Base-by-base conservation (phyloP, 805 yeast genomes). In the Saccharomycopsis capsularis region DNA sequence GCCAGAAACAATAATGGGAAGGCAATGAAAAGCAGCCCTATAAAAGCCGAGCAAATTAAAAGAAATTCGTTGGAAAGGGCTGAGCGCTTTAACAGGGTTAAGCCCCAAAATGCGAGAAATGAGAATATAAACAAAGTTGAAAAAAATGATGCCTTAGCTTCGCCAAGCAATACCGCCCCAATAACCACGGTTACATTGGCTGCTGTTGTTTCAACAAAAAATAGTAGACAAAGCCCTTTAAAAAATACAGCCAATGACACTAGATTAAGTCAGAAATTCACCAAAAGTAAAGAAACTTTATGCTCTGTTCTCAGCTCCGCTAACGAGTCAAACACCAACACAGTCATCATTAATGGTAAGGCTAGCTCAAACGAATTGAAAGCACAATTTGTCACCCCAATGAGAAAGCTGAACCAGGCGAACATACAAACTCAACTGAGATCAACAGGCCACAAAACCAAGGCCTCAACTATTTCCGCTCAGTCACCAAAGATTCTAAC, bases 271-370 rank as follows among this genome's bases (percentile, higher is more conserved):
- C 15, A 34, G 18, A 13, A 13, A 18, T 13, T 13, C 18, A 27
- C 32, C 11, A 44, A 45, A 21, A 49, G 49, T 30, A 49, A 30
- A 40, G 52, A 49, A 29, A 49, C 52, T n/a, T 24, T 49, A 15
- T 29, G 32, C 11, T 40, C 52, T 22, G 52, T 34, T n/a, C 42
- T 48, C 18, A 43, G 41, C 15, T 16, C 19, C 13, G 21, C 16
- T 11, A 21, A 41, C 16, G 45, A 39, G 25, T 39, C 24, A 16
- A 39, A 23, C n/a, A 19, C 42, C 11, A 39, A 24, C 23, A 23
- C 42, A 9, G 38, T 34, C 7, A 34, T 34, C n/a, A n/a, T 34
- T 16, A 34, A 34, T 9, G n/a, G n/a, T 16, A n/a, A n/a, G n/a
- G n/a, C n/a, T n/a, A n/a, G n/a, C n/a, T n/a, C n/a, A n/a, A 34